phyloP scores from a whole-genome alignment of 805 yeast genomes.

The Candida ficus region DNA sequence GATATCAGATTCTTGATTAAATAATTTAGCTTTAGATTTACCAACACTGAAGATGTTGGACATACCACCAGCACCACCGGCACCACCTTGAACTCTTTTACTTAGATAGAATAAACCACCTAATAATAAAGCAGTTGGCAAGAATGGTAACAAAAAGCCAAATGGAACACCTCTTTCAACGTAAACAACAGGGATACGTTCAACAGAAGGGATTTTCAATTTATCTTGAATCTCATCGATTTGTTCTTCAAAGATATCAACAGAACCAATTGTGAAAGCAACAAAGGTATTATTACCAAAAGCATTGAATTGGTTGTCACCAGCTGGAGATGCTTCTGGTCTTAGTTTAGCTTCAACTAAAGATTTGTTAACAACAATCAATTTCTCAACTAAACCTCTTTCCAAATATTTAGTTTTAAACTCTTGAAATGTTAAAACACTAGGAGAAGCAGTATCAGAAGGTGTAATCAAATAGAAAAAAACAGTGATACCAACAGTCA shows the following conservation, averaged over 20 bases:
- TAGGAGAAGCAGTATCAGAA: slow-evolving; percentile 21
- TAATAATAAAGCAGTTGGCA: slow-evolving; percentile 76
- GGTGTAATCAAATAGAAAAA: slow-evolving; percentile 32
- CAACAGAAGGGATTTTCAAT: slow-evolving; percentile 59
- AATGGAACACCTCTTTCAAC: slow-evolving; percentile 62
- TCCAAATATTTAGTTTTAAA: slow-evolving; percentile 71
- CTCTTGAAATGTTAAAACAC: slow-evolving; percentile 78
- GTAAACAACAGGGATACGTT: slow-evolving; percentile 74
- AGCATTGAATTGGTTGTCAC: slow-evolving; percentile 43
- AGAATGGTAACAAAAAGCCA: slow-evolving; percentile 59
- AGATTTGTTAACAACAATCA: slow-evolving; percentile 72
- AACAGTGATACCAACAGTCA: slow-evolving; percentile 34
- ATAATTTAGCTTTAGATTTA: slow-evolving; percentile 72
- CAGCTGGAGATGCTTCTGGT: slow-evolving; percentile 45
- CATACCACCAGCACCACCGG: slow-evolving; percentile 49
- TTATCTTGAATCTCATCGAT: slow-evolving; percentile 68
- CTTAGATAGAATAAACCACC: slow-evolving; percentile 58
- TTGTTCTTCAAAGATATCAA: slow-evolving; percentile 80
- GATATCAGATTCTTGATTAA: slow-evolving; percentile 79
- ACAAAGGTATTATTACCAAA: slow-evolving; percentile 30
- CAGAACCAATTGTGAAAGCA: slow-evolving; percentile 85
- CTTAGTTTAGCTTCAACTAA: slow-evolving; percentile 50
- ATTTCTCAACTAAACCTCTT: slow-evolving; percentile 68
- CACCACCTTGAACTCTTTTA: slow-evolving; percentile 37
- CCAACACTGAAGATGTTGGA: slow-evolving; percentile 75